Percentiles rank a stretch among this genome's conserved stretches.
Evolutionary conservation across 2,329 filamentous ascomycete genomes (phyloP).

Genomic region (Aspergillus arachidicola): DNA sequence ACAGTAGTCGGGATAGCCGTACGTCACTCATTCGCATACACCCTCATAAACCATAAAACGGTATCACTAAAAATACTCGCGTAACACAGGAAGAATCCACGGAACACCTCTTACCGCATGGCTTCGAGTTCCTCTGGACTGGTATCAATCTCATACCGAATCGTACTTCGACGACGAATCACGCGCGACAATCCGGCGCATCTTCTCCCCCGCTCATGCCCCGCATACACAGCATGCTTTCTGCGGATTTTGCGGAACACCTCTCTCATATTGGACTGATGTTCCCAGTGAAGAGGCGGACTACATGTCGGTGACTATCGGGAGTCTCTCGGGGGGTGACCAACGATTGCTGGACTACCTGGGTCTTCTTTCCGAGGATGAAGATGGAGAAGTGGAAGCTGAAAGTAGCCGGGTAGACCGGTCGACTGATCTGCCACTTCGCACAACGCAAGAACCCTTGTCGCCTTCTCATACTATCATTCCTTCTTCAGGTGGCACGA

Average conservation of each 20-base stretch:
- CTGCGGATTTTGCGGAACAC: conserved; percentile 89
- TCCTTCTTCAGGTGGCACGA: conserved; percentile 21
- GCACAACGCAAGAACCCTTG: not conserved
- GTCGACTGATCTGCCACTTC: conserved; percentile 21
- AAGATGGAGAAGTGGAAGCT: conserved; percentile 10
- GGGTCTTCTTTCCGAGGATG: conserved; percentile 63
- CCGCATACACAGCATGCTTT: conserved; percentile 72
- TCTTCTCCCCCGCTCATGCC: conserved; percentile 64
- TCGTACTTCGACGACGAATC: conserved; percentile 80
- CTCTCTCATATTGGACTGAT: conserved; percentile 82
- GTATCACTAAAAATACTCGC: not conserved
- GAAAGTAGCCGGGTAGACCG: conserved; percentile 31
- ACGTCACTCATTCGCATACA: conserved; percentile 45
- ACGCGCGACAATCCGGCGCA: conserved; percentile 64
- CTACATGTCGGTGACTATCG: conserved; percentile 80
- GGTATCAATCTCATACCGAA: conserved; percentile 76
- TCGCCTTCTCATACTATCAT: conserved; percentile 23
- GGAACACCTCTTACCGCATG: conserved; percentile 76
- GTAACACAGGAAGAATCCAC: conserved; percentile 60
- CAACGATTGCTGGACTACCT: conserved; percentile 73
- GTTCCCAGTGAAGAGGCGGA: conserved; percentile 69
- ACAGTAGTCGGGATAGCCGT: conserved; percentile 71
- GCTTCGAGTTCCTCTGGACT: conserved; percentile 77
- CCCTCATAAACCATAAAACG: not conserved
- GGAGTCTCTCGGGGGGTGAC: conserved; percentile 72